phyloP scores from a whole-genome alignment of 805 yeast species.

The Allodekkera sacchari region DNA sequence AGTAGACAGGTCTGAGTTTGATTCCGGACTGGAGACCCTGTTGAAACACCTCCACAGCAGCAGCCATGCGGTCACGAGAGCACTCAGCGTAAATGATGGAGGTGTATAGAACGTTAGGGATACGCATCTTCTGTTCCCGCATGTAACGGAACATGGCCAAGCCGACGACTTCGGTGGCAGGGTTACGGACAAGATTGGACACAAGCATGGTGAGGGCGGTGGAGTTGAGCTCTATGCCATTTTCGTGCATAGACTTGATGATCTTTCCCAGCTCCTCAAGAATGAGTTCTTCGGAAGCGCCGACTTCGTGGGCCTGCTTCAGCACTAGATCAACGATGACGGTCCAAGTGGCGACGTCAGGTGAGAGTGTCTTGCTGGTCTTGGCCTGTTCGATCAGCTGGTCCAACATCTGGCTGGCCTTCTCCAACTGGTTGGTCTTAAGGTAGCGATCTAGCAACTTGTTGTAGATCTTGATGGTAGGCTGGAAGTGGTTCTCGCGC shows the following conservation, averaged over 20 bases:
- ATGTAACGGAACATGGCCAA: conserved; percentile 37
- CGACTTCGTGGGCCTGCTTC: conserved; percentile 38
- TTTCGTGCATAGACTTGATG: conserved; percentile 31
- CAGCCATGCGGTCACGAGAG: conserved; percentile 29
- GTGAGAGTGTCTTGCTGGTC: conserved; percentile 27
- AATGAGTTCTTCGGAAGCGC: conserved; percentile 25
- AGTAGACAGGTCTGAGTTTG: conserved; percentile 28
- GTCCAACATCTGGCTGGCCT: conserved; percentile 41
- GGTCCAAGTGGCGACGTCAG: conserved; percentile 59
- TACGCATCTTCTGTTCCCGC: conserved; percentile 23
- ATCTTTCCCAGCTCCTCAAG: conserved; percentile 20
- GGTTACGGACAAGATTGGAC: conserved; percentile 41
- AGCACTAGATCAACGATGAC: conserved; percentile 46
- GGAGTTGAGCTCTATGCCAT: conserved; percentile 31
- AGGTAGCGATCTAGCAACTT: conserved; percentile 36
- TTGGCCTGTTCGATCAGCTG: conserved; percentile 29
- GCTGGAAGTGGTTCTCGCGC: conserved; percentile 24
- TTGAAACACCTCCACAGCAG: conserved; percentile 34
- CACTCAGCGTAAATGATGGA: conserved; percentile 41
- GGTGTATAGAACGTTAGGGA: conserved; percentile 33
- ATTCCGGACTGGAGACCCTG: conserved; percentile 27
- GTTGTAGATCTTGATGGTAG: conserved; percentile 46
- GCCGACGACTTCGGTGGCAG: conserved; percentile 43
- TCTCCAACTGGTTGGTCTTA: conserved; percentile 29
- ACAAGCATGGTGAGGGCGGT: conserved; percentile 45